Evolutionary conservation across 441 rosid species (phyloP).

Genomic region (Adansonia madagascariensis): DNA sequence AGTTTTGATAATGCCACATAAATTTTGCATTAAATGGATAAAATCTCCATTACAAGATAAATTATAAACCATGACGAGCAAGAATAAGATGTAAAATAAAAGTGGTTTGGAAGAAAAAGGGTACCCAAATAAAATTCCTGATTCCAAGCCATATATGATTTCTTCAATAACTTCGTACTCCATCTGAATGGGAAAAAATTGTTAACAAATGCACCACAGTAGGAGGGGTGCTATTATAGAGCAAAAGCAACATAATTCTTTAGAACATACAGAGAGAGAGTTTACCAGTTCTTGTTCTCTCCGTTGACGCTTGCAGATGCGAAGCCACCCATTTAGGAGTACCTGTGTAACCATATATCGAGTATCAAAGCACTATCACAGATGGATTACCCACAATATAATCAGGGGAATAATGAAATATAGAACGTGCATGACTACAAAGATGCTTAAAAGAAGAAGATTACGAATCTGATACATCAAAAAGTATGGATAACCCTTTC

Average conservation of each 20-base stretch:
- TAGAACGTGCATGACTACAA: not conserved
- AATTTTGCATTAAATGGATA: not conserved
- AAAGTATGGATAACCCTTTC: conserved; percentile 6
- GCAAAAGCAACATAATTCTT: not conserved
- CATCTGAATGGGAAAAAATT: conserved; percentile 52
- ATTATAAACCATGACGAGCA: conserved; percentile 17
- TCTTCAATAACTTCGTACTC: conserved; percentile 98
- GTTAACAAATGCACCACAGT: conserved; percentile 19
- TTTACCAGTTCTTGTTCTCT: conserved; percentile 87
- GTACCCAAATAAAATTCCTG: conserved; percentile 95
- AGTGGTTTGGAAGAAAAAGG: conserved; percentile 23
- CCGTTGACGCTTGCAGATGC: conserved; percentile 74
- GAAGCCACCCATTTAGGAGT: conserved; percentile 91
- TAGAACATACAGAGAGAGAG: not conserved
- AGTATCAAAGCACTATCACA: conserved; percentile 29
- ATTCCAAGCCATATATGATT: conserved; percentile 93
- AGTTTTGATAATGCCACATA: not conserved
- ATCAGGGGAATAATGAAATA: conserved; percentile 2
- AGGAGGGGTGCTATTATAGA: not conserved
- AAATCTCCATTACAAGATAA: not conserved
- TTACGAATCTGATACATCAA: not conserved
- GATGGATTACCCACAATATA: not conserved
- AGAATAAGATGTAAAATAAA: conserved; percentile 22
- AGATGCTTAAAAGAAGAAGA: not conserved
- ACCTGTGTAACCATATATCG: conserved; percentile 46